A percentile compares a stretch with the other conserved stretches of the same genome.
phyloP scores from a whole-genome alignment of 2,329 filamentous ascomycete genomes.

The Arthroderma sp. region DNA sequence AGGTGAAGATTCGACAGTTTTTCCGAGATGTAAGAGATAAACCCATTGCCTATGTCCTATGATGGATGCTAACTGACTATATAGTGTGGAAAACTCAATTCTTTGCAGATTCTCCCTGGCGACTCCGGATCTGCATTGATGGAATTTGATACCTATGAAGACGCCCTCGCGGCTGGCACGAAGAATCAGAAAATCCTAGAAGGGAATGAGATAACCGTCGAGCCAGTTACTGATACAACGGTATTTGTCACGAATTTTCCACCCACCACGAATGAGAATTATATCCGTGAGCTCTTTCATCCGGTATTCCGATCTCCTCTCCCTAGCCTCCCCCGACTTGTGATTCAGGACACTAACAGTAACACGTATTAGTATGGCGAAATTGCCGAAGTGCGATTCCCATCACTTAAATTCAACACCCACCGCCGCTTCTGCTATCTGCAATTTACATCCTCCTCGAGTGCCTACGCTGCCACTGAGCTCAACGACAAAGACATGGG shows the following conservation, averaged over 20 bases:
- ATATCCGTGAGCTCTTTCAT: constrained; percentile 46
- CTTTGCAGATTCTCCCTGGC: constrained; percentile 56
- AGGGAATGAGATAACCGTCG: constrained; percentile 60
- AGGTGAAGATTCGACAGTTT: constrained; percentile 70
- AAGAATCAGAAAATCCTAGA: constrained; percentile 70
- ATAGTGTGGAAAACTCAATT: constrained; percentile 66
- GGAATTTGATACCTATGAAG: constrained; percentile 71
- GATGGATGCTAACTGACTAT: constrained; percentile 6
- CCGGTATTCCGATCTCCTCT: constrained; percentile 29
- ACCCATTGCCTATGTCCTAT: not conserved
- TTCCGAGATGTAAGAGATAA: constrained; percentile 58
- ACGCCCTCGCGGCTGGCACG: constrained; percentile 68
- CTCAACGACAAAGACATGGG: constrained; percentile 61
- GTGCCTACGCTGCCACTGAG: constrained; percentile 57
- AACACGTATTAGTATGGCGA: constrained; percentile 51
- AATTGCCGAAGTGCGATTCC: constrained; percentile 75
- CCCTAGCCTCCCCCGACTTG: not conserved
- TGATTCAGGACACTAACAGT: not conserved
- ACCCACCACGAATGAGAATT: constrained; percentile 37
- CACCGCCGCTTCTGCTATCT: constrained; percentile 91
- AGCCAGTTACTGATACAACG: constrained; percentile 63
- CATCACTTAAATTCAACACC: constrained; percentile 78
- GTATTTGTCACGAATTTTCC: constrained; percentile 89
- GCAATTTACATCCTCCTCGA: constrained; percentile 62
- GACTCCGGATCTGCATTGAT: constrained; percentile 59